Evolutionary conservation across 805 yeast genomes (phyloP).

Genomic region (Candida boidinii): DNA sequence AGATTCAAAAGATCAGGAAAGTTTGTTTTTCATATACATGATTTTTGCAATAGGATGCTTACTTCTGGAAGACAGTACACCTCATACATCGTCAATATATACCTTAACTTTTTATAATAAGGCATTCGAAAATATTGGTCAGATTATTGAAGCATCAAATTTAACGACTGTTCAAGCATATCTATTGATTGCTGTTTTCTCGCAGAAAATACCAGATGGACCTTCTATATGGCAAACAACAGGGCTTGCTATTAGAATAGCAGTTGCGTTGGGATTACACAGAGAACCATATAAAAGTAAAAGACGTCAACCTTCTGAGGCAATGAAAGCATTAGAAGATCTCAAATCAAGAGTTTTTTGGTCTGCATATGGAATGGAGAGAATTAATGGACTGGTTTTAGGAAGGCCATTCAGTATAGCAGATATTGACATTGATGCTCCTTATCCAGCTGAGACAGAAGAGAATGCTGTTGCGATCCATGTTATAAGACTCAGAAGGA

Average conservation of each 20-base stretch:
- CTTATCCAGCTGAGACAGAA: slow-evolving; percentile 13
- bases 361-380: slow-evolving; percentile 13
- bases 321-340: slow-evolving; percentile 10
- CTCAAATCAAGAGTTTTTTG: slow-evolving; percentile 14
- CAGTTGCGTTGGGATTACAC: slow-evolving; percentile 24
- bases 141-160: slow-evolving; percentile 15
- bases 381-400: slow-evolving; percentile 9
- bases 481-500: slow-evolving; percentile 23
- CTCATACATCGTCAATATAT: slow-evolving; percentile 6
- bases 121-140: slow-evolving; percentile 20
- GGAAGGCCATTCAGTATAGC: slow-evolving; percentile 10
- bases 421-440: slow-evolving; percentile 11
- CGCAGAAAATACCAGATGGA: slow-evolving; percentile 27
- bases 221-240: slow-evolving; percentile 24
- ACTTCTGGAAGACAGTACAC: slow-evolving; percentile 7
- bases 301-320: neutral
- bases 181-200: slow-evolving; percentile 21
- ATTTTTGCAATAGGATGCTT: slow-evolving; percentile 24
- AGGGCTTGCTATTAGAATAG: slow-evolving; percentile 23
- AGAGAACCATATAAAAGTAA: slow-evolving; percentile 15
- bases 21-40: slow-evolving; percentile 23
- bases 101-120: slow-evolving; percentile 21
- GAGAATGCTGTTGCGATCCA: slow-evolving; percentile 20
- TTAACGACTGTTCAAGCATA: slow-evolving; percentile 25
- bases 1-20: slow-evolving; percentile 9